Percentiles rank a stretch among this genome's conserved stretches.
Evolutionary conservation across 495 filamentous ascomycete species (phyloP).

Genomic region (Xylaria venustula): DNA sequence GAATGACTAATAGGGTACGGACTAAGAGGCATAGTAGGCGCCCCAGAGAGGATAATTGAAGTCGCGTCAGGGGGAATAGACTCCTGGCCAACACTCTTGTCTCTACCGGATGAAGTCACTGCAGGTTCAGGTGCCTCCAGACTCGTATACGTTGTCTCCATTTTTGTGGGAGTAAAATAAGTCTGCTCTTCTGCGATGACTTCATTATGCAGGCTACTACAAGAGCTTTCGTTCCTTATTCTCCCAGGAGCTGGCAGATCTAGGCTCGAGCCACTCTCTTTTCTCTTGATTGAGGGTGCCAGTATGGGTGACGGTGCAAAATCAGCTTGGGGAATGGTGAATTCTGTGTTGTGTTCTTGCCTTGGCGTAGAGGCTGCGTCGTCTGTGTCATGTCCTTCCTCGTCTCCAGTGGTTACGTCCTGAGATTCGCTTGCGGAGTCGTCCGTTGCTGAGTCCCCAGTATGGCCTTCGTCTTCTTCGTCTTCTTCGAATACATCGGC

Average conservation of each 20-base stretch:
- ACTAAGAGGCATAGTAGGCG: constrained; percentile 50
- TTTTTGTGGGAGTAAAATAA: constrained; percentile 11
- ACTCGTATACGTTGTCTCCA: constrained; percentile 30
- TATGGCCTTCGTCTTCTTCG: constrained; percentile 64
- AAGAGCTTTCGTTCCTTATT: constrained; percentile 38
- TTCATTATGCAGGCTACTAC: constrained; percentile 43
- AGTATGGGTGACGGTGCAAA: constrained; percentile 1
- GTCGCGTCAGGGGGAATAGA: constrained; percentile 51
- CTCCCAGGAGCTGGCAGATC: constrained; percentile 27
- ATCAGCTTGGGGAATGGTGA: constrained; percentile 7
- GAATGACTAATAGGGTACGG: constrained; percentile 52
- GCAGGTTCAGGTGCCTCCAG: constrained; percentile 47
- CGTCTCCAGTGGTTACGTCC: constrained; percentile 22
- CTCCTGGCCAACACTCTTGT: constrained; percentile 45
- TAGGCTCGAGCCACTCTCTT: constrained; percentile 36
- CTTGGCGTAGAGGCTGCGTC: constrained; percentile 27
- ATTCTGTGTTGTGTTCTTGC: constrained; percentile 19
- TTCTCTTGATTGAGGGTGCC: constrained; percentile 33
- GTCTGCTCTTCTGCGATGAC: constrained; percentile 41
- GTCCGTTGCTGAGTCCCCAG: constrained; percentile 21
- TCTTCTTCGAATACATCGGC: constrained; percentile 96
- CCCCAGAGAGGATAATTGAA: constrained; percentile 41
- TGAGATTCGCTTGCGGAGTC: constrained; percentile 20
- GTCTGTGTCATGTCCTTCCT: constrained; percentile 21
- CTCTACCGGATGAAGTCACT: constrained; percentile 55